Evolutionary conservation across 2,329 filamentous ascomycete species (phyloP).

Genomic region (Cladophialophora exuberans): DNA sequence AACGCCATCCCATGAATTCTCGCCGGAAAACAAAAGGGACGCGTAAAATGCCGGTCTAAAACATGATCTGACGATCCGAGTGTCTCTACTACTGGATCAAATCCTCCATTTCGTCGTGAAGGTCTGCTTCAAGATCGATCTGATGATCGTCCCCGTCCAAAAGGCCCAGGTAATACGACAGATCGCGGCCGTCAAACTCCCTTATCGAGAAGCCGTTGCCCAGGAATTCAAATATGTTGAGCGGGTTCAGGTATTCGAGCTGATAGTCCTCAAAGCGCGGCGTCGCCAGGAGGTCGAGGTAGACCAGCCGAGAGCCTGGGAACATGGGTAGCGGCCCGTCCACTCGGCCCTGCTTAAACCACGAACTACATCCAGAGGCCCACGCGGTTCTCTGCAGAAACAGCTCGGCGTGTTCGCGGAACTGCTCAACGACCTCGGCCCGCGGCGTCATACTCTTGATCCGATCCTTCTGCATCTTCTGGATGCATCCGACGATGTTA

Average conservation of each 20-base stretch:
- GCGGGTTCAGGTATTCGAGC: slow-evolving; percentile 35
- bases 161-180: slow-evolving; percentile 49
- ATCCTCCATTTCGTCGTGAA: not conserved
- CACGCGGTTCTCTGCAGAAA: slow-evolving; percentile 39
- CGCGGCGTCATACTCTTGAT: slow-evolving; percentile 15
- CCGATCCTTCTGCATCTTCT: slow-evolving; percentile 23
- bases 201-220: slow-evolving; percentile 32
- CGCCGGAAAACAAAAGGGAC: too few species aligned
- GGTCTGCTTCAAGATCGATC: not conserved
- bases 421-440: slow-evolving; percentile 36
- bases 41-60: too few species aligned
- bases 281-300: slow-evolving; percentile 41
- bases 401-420: slow-evolving; percentile 43
- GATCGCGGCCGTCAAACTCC: slow-evolving; percentile 52
- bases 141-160: not conserved
- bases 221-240: slow-evolving; percentile 43
- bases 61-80: not conserved
- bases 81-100: not conserved
- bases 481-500: slow-evolving; percentile 11
- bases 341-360: slow-evolving; percentile 24
- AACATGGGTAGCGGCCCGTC: slow-evolving; percentile 41
- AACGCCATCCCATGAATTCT: too few species aligned
- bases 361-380: slow-evolving; percentile 15
- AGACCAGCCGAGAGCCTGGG: slow-evolving; percentile 44
- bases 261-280: slow-evolving; percentile 47